Conservation (phyloP, 805 yeast genomes). For the Candida endomychidarum region DNA sequence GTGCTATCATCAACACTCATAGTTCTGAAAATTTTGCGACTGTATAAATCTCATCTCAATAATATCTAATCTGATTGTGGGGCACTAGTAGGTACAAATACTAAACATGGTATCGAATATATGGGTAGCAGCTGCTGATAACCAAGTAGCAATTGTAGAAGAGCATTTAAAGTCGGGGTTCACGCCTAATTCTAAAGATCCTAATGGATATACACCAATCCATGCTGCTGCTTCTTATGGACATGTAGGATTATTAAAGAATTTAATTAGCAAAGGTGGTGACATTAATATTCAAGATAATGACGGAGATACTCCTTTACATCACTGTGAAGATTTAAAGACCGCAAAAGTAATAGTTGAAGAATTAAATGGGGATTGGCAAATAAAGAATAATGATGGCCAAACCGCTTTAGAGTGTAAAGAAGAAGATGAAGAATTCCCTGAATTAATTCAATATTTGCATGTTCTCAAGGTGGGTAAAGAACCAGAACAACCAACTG, state of each 20-base stretch:
- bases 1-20: neutral
- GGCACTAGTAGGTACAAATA: too few species aligned
- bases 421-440: constrained; percentile 83
- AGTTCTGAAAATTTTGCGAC: constrained; percentile 4
- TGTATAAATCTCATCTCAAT: neutral
- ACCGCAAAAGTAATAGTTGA: constrained; percentile 69
- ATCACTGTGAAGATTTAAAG: constrained; percentile 73
- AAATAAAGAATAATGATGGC: constrained; percentile 66
- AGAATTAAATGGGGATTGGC: constrained; percentile 65
- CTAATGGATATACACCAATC: constrained; percentile 93
- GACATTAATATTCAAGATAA: constrained; percentile 77
- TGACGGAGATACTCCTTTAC: constrained; percentile 96
- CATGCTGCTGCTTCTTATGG: constrained; percentile 98
- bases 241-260: constrained; percentile 63
- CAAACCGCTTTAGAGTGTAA: constrained; percentile 71
- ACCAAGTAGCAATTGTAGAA: constrained; percentile 60
- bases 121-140: constrained; percentile 96
- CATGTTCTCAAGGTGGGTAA: constrained; percentile 29
- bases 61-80: constrained; percentile 1
- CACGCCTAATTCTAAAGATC: constrained; percentile 76
- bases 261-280: constrained; percentile 62
- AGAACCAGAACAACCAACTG: neutral
- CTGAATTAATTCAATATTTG: constrained; percentile 71
- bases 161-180: constrained; percentile 50
- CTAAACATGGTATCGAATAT: constrained; percentile 59